A percentile compares a stretch with the other conserved stretches of the same genome.
These are phyloP conservation scores for Candida neerlandica DNA, from an alignment of 1,139 yeast species.

Conservation along the genomic window DNA sequence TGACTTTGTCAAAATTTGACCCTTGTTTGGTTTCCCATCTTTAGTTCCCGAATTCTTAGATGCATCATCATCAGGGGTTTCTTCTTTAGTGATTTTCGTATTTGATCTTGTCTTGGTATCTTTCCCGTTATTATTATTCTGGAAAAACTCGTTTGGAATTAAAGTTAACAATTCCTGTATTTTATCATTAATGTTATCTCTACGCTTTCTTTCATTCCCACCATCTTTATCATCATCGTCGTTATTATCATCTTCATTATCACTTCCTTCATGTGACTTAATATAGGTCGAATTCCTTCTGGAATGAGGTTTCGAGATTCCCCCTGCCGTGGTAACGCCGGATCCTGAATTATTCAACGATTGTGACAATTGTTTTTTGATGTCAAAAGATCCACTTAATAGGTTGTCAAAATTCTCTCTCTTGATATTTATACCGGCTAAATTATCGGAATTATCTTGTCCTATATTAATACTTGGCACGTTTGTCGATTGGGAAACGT, in stretches of 20 bases:
- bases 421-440: slow-evolving; percentile 31
- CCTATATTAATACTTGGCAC: slow-evolving; percentile 1
- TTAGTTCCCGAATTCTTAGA: slow-evolving; percentile 66
- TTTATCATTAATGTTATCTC: slow-evolving; percentile 88
- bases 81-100: slow-evolving; percentile 9
- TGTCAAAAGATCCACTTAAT: slow-evolving; percentile 37
- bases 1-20: slow-evolving; percentile 81
- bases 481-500: not conserved
- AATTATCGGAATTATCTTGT: not conserved
- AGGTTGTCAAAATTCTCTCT: slow-evolving; percentile 33
- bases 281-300: slow-evolving; percentile 39
- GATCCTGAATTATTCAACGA: slow-evolving; percentile 24
- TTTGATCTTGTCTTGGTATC: slow-evolving; percentile 7
- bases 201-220: slow-evolving; percentile 63
- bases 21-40: slow-evolving; percentile 92
- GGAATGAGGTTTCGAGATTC: slow-evolving; percentile 45
- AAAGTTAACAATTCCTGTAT: slow-evolving; percentile 77
- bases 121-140: slow-evolving; percentile 10
- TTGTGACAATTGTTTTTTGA: slow-evolving; percentile 46
- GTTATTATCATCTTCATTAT: slow-evolving; percentile 33
- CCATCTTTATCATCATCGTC: slow-evolving; percentile 40
- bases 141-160: slow-evolving; percentile 66
- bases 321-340: slow-evolving; percentile 22
- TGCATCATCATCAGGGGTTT: slow-evolving; percentile 12
- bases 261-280: slow-evolving; percentile 33